These are phyloP conservation scores for Euphorbia corollata DNA, from an alignment of 441 rosid species.

Conservation along the genomic window DNA sequence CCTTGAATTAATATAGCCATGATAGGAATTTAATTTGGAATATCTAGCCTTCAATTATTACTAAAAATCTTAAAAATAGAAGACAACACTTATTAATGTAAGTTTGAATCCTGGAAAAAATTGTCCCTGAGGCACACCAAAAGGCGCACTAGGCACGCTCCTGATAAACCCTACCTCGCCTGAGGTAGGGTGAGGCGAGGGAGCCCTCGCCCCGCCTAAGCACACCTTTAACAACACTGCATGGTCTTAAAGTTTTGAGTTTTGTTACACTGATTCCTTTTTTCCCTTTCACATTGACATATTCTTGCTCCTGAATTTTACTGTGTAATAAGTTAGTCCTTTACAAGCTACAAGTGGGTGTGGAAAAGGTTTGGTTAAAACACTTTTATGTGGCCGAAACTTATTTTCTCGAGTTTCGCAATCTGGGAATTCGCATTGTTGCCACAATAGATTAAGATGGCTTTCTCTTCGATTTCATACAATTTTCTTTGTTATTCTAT, in stretches of 20 bases:
- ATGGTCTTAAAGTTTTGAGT: background rate
- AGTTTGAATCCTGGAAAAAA: too few species aligned
- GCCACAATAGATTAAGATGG: background rate
- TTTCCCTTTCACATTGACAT: background rate
- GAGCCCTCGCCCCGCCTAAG: too few species aligned
- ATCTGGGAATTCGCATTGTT: background rate
- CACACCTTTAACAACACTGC: too few species aligned
- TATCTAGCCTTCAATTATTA: too few species aligned
- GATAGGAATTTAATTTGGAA: too few species aligned
- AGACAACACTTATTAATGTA: too few species aligned
- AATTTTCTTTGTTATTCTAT: background rate
- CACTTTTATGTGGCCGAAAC: background rate
- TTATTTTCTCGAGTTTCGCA: background rate
- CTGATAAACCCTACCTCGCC: too few species aligned
- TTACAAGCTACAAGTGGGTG: background rate
- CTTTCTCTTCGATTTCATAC: background rate
- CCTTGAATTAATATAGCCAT: too few species aligned
- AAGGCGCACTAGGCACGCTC: too few species aligned
- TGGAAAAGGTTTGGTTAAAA: background rate
- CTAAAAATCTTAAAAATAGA: too few species aligned
- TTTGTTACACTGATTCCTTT: background rate
- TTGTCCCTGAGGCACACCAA: too few species aligned
- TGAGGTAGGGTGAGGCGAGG: too few species aligned
- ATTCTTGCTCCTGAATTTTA: background rate
- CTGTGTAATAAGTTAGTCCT: background rate